A percentile compares a stretch with the other conserved stretches of the same genome.
Evolutionary conservation across 371 early-diverging fungal genomes (phyloP).

Genomic region (Fennellomyces sp.): DNA sequence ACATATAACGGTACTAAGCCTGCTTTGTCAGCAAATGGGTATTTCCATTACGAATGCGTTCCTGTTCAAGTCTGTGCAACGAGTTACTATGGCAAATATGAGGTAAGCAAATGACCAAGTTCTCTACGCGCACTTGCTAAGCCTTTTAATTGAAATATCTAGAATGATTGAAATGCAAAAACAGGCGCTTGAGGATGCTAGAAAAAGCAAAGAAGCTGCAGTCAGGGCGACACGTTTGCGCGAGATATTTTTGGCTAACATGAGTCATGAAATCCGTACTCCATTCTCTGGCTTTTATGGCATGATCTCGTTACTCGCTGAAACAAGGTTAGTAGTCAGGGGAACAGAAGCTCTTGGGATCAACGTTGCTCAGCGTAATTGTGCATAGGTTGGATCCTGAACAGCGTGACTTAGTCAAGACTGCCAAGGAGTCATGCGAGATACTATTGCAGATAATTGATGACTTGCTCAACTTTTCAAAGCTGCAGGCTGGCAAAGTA

Average conservation of each 20-base stretch:
- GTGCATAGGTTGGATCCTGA: constrained; percentile 41
- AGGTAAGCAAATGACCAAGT: constrained; percentile 16
- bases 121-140: too few species aligned
- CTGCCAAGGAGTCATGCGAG: constrained; percentile 62
- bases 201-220: constrained; percentile 50
- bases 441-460: constrained; percentile 63
- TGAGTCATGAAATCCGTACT: constrained; percentile 59
- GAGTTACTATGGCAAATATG: constrained; percentile 36
- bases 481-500: constrained; percentile 67
- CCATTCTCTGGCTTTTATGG: constrained; percentile 65
- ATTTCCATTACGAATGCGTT: constrained; percentile 63
- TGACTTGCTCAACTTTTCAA: constrained; percentile 66
- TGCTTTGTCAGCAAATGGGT: constrained; percentile 62
- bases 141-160: background rate
- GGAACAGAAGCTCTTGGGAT: background rate
- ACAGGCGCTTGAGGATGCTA: constrained; percentile 42
- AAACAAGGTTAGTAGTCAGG: constrained; percentile 33
- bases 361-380: background rate
- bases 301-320: constrained; percentile 61
- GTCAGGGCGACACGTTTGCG: constrained; percentile 40
- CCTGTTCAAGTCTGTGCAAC: constrained; percentile 49
- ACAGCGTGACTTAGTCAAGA: constrained; percentile 61
- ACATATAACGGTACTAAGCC: constrained; percentile 54
- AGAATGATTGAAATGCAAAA: constrained; percentile 56
- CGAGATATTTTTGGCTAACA: constrained; percentile 63